Evolutionary conservation across 306 rosid genomes (phyloP).

Genomic region (Quillaja saponaria): DNA sequence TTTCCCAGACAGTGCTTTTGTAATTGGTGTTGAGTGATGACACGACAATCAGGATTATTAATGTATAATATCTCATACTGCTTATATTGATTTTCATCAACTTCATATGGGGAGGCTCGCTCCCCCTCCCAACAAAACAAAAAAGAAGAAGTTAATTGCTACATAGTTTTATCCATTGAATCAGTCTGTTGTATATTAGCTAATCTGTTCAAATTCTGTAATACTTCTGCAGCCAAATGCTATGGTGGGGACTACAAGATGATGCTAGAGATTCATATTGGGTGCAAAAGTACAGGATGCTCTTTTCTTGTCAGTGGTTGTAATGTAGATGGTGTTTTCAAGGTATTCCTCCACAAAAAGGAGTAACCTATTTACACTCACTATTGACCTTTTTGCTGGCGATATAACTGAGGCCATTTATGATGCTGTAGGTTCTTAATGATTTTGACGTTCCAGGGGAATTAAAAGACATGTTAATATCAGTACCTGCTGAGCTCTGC

Average conservation of each 20-base stretch:
- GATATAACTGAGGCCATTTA: constrained; percentile 16
- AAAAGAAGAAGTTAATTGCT: background rate
- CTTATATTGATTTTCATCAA: constrained; percentile 18
- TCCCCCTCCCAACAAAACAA: too few relatives aligned
- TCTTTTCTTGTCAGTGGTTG: constrained; percentile 86
- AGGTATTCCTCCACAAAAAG: constrained; percentile 44
- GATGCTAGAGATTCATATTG: constrained; percentile 67
- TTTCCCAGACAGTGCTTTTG: constrained; percentile 92
- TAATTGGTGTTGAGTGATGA: constrained; percentile 93
- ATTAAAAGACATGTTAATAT: constrained; percentile 71
- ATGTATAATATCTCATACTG: constrained; percentile 45
- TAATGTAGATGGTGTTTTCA: constrained; percentile 73
- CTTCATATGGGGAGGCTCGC: background rate
- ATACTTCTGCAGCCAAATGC: constrained; percentile 67
- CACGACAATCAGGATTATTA: constrained; percentile 78
- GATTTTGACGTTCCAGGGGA: constrained; percentile 79
- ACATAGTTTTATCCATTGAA: background rate
- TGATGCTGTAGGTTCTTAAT: constrained; percentile 62
- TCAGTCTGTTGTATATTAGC: background rate
- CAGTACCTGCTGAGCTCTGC: constrained; percentile 73
- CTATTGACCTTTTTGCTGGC: background rate
- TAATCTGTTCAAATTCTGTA: constrained; percentile 1
- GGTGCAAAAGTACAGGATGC: constrained; percentile 73
- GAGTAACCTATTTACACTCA: background rate
- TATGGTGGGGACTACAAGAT: constrained; percentile 74